A percentile compares a stretch with the other conserved stretches of the same genome.
These are phyloP conservation scores for Geotrichum histeridarum DNA, from an alignment of 1,139 yeast species.

Conservation along the genomic window DNA sequence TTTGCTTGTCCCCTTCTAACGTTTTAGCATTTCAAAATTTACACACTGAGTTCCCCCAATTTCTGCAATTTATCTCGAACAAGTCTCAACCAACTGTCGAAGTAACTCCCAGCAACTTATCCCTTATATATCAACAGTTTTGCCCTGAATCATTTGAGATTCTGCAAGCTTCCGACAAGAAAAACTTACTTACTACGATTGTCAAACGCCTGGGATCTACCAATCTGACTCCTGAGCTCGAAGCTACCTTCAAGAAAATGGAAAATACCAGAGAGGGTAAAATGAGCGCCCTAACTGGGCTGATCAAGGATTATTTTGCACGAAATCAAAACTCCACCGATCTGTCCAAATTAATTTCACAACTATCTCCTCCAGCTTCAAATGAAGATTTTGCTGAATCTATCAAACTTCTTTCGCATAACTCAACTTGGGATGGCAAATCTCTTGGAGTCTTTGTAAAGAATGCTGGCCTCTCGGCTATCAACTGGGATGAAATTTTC, in stretches of 20 bases:
- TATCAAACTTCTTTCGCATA: conserved; percentile 15
- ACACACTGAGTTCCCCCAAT: not conserved
- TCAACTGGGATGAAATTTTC: conserved; percentile 17
- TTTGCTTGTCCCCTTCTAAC: conserved; percentile 15
- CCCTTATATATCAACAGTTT: conserved; percentile 1
- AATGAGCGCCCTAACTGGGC: conserved; percentile 12
- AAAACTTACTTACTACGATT: conserved; percentile 5
- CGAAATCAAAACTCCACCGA: not conserved
- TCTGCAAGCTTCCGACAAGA: not conserved
- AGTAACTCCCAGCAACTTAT: not conserved
- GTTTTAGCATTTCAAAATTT: conserved; percentile 2
- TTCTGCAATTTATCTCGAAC: not conserved
- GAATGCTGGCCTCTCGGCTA: not conserved
- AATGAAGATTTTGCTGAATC: conserved; percentile 18
- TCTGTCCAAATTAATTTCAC: conserved; percentile 8
- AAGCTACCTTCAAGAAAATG: not conserved
- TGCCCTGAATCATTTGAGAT: not conserved
- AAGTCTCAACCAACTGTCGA: not conserved
- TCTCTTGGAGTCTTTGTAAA: conserved; percentile 17
- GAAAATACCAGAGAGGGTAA: not conserved
- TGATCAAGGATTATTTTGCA: conserved; percentile 8
- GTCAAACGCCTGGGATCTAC: conserved; percentile 7
- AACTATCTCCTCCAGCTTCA: conserved; percentile 9
- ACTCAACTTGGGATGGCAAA: conserved; percentile 18
- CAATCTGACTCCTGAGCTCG: conserved; percentile 10